These are phyloP conservation scores for Teratosphaeria nubilosa DNA, from an alignment of 2,329 filamentous ascomycete genomes.

Conservation along the genomic window DNA sequence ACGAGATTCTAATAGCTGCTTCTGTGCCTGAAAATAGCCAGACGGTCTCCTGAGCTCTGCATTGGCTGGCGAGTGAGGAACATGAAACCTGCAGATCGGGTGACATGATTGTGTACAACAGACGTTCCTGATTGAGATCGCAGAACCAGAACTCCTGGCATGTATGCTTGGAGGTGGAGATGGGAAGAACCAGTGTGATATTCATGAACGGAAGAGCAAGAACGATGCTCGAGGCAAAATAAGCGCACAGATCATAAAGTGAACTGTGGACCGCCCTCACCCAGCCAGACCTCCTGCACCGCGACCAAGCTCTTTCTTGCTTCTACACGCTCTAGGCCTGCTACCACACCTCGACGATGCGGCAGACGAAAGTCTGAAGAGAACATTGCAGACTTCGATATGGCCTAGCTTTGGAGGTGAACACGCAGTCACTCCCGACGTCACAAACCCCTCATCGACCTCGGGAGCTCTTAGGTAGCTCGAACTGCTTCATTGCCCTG, in stretches of 20 bases:
- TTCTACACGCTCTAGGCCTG: too few relatives aligned
- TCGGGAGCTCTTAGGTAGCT: not conserved
- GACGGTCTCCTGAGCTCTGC: not conserved
- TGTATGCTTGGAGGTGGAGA: not conserved
- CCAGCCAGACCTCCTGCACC: too few relatives aligned
- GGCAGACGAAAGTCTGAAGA: too few relatives aligned
- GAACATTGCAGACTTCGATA: too few relatives aligned
- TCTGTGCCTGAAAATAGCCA: not conserved
- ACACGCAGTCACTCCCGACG: not conserved
- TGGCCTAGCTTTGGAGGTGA: too few relatives aligned
- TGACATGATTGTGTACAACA: not conserved
- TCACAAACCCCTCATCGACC: not conserved
- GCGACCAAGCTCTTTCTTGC: too few relatives aligned
- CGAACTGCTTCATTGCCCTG: not conserved
- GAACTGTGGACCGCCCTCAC: not conserved
- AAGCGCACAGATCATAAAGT: not conserved
- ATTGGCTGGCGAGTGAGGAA: not conserved
- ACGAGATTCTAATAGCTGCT: not conserved
- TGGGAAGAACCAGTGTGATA: not conserved
- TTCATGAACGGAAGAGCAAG: too few relatives aligned
- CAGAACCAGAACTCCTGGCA: too few relatives aligned
- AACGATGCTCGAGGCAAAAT: not conserved
- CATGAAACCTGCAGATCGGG: not conserved
- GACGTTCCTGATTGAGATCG: too few relatives aligned
- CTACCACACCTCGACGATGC: too few relatives aligned